These are phyloP conservation scores for Tulasnella sp. DNA, from an alignment of 768 basidiomycete species.

Conservation along the genomic window DNA sequence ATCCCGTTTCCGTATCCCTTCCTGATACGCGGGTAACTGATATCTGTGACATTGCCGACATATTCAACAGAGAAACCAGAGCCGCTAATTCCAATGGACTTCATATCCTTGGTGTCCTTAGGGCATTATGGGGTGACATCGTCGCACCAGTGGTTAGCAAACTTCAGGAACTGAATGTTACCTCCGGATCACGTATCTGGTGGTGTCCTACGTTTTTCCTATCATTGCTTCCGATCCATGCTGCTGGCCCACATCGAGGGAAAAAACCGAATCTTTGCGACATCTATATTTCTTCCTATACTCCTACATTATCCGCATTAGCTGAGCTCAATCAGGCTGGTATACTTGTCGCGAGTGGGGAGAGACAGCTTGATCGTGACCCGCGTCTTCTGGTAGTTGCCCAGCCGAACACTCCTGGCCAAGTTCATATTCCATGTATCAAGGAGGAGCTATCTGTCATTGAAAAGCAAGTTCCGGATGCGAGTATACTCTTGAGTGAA, in stretches of 20 bases:
- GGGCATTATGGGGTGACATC: neutral
- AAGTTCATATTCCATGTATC: neutral
- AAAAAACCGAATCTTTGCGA: neutral
- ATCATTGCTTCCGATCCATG: constrained; percentile 14
- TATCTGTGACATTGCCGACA: neutral
- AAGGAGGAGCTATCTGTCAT: constrained; percentile 5
- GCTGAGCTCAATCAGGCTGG: neutral
- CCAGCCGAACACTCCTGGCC: neutral
- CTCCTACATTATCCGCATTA: constrained; percentile 6
- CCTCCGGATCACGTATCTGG: constrained; percentile 6
- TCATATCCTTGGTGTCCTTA: neutral
- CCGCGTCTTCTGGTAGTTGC: neutral
- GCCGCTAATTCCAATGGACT: neutral
- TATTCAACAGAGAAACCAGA: neutral
- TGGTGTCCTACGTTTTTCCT: constrained; percentile 5
- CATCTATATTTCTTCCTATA: constrained; percentile 12
- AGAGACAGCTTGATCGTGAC: too few relatives aligned
- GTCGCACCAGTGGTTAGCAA: neutral
- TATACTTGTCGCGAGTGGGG: too few relatives aligned
- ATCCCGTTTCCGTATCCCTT: neutral
- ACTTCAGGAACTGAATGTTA: neutral
- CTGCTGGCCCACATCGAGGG: constrained; percentile 3
- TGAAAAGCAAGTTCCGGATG: neutral
- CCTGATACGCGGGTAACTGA: neutral
- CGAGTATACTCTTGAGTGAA: neutral